Evolutionary conservation across 345 rosid species (phyloP), one percentile per base, ranked within the genome.

Genomic region (Acer yangbiense): DNA sequence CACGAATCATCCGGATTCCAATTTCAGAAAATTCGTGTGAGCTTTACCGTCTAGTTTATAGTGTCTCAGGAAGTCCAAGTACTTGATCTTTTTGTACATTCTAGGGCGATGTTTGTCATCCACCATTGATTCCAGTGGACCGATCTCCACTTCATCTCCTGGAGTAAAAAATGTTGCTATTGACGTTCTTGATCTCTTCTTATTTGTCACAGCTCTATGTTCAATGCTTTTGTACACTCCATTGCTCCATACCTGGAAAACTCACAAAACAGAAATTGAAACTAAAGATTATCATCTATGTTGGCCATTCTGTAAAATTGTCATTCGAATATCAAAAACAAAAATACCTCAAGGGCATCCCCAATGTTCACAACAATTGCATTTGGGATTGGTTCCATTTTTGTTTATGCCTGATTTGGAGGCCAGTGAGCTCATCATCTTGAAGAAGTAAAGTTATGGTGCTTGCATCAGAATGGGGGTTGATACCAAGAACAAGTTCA

Each of bases 161-260:
- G 82, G 85, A 16, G 66, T 0, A 7, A 72, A 65, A 64, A 72
- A 79, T 52, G 85, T 61, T 25, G 85, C 78, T 8, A 71, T 44
- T 1, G 78, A 78, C 63, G 23, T 76, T 76, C 82, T 79, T 23
- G 78, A 67, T 54, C 21, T 79, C 25, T 35, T 20, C 48, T 46
- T 74, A 63, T 71, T 82, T 17, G 78, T 77, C 6, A 85, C 6
- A 16, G 80, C 82, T 64, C 83, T 77, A 25, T 82, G 85, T 57
- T 84, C 87, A 60, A 74, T 63, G 80, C 87, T 79, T 72, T 77
- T 70, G 81, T 79, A 76, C 43, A 73, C 20, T 0, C 81, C 85
- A 65, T 79, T 79, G 76, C 87, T 81, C 79, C 79, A 75, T 10
- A 10, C 54, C 79, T 78, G 60, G 12, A 44, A 4, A 32, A 57